A percentile compares a stretch with the other conserved stretches of the same genome.
phyloP scores from a whole-genome alignment of 176 grass and related monocot genomes.

The Carex myosuroides region DNA sequence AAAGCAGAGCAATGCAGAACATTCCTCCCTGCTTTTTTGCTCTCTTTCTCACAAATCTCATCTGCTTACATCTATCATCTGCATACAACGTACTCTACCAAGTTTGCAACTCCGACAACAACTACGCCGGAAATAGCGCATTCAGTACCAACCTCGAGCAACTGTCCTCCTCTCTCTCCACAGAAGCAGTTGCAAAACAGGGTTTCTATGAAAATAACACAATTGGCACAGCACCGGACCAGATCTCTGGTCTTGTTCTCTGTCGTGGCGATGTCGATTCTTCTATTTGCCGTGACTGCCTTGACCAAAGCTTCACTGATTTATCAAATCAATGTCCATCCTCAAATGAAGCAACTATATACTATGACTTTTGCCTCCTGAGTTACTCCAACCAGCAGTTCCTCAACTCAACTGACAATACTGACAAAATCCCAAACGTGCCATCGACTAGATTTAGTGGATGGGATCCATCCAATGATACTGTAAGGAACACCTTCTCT shows the following conservation, averaged over 20 bases:
- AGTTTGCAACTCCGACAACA: no score
- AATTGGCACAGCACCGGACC: slow-evolving; percentile 4
- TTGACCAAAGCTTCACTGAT: slow-evolving; percentile 2
- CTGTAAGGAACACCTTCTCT: no score
- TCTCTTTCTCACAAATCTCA: neutral
- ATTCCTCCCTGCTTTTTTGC: neutral
- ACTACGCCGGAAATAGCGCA: neutral
- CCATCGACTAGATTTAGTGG: no score
- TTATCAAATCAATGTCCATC: no score
- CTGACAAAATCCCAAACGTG: no score
- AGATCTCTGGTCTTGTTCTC: slow-evolving; percentile 22
- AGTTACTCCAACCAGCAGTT: no score
- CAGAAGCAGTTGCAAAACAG: neutral
- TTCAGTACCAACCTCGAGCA: slow-evolving; percentile 31
- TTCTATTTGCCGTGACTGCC: slow-evolving; percentile 24
- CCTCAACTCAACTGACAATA: no score
- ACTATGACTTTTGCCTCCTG: no score
- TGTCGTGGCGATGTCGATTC: slow-evolving; percentile 38
- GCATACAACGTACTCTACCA: neutral
- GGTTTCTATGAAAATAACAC: slow-evolving; percentile 20
- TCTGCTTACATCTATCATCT: neutral
- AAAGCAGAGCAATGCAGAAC: neutral
- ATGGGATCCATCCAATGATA: no score
- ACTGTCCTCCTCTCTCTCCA: slow-evolving; percentile 27
- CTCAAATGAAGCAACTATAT: no score